phyloP scores from a whole-genome alignment of 2,329 filamentous ascomycete genomes.

The Daldinia sp. region DNA sequence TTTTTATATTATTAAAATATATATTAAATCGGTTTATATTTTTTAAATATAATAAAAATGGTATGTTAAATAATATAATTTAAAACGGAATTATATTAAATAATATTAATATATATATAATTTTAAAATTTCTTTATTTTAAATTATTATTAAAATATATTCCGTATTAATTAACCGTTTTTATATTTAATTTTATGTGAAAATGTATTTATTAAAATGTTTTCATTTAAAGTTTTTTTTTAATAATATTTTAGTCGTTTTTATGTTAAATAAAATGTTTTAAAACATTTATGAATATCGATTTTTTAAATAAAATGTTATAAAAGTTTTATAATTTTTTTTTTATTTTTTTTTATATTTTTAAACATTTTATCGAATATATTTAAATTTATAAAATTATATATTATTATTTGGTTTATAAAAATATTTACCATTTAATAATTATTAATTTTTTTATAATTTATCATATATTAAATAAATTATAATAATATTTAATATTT shows the following conservation, averaged over 20 bases:
- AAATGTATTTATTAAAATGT: neutral
- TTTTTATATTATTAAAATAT: constrained; percentile 8
- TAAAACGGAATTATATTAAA: constrained; percentile 1
- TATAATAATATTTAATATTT: too few relatives aligned
- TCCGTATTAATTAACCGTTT: neutral
- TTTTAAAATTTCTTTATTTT: neutral
- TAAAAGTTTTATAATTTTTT: too few relatives aligned
- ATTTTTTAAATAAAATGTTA: too few relatives aligned
- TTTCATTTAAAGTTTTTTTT: too few relatives aligned
- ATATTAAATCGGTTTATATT: neutral
- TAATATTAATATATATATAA: neutral
- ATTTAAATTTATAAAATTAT: neutral
- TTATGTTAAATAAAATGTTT: too few relatives aligned
- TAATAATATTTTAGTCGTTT: too few relatives aligned
- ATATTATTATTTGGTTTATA: neutral
- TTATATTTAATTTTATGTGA: neutral
- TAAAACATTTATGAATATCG: too few relatives aligned
- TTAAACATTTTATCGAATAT: too few relatives aligned
- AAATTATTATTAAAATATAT: constrained; percentile 2
- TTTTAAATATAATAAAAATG: constrained; percentile 7
- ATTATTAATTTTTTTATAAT: too few relatives aligned
- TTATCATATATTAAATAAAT: too few relatives aligned
- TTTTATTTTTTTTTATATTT: too few relatives aligned
- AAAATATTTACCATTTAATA: too few relatives aligned
- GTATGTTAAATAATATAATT: neutral